phyloP scores from a whole-genome alignment of 129 eudicot genomes.

The Mikania micrantha region DNA sequence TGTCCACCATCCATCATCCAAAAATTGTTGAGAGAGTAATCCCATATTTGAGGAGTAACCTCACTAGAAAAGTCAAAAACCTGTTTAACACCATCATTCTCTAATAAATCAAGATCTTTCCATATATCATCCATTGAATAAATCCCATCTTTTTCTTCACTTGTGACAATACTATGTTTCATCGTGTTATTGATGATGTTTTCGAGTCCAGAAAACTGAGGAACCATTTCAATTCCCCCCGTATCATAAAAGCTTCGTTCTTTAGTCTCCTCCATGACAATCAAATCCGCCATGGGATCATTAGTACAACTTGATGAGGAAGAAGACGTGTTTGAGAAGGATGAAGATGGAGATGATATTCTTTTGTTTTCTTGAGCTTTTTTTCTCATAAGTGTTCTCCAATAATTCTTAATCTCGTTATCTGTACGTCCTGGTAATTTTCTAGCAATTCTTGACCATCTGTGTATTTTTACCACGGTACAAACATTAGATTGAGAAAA shows the following conservation, averaged over 20 bases:
- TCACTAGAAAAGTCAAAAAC: constrained; percentile 21
- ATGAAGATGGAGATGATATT: constrained; percentile 20
- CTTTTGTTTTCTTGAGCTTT: constrained; percentile 59
- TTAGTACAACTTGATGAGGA: constrained; percentile 33
- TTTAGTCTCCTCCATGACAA: constrained; percentile 20
- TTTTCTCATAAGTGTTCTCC: constrained; percentile 90
- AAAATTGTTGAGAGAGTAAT: constrained; percentile 36
- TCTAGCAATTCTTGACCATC: constrained; percentile 92
- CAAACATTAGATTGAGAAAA: not conserved
- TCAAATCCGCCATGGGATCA: constrained; percentile 24
- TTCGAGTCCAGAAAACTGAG: constrained; percentile 6
- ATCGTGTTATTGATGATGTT: not conserved
- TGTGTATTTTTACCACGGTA: constrained; percentile 24
- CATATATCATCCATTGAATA: constrained; percentile 80
- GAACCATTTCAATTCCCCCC: constrained; percentile 28
- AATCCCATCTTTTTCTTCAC: constrained; percentile 26
- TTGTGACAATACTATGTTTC: not conserved
- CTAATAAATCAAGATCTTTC: constrained; percentile 53
- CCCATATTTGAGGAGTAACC: constrained; percentile 48
- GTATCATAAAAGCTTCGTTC: constrained; percentile 47
- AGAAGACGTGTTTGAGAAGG: constrained; percentile 38
- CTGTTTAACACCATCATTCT: constrained; percentile 29
- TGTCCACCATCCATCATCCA: constrained; percentile 51
- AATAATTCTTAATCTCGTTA: constrained; percentile 82
- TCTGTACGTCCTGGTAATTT: constrained; percentile 84